Conservation (phyloP, 1,284 basidiomycete species). For the Austroboletus novae-zelandiae region DNA sequence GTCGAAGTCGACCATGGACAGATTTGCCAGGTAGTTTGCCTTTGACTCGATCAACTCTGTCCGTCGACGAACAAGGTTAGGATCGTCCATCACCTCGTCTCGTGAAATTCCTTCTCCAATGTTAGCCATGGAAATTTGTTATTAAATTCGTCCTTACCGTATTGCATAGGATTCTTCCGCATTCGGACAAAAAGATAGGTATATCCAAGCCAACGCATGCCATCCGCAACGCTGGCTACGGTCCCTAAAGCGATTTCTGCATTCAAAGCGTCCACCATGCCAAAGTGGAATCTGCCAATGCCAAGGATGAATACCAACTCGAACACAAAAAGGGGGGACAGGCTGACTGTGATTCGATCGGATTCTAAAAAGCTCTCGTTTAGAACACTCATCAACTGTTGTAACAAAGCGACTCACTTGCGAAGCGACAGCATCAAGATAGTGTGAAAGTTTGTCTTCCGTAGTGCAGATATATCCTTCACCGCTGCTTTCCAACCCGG, state of each 20-base stretch:
- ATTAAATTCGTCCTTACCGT: conserved; percentile 55
- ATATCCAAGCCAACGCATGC: conserved; percentile 94
- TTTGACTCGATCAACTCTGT: conserved; percentile 71
- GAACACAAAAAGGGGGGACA: not conserved
- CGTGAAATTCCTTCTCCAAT: conserved; percentile 68
- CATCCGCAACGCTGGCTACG: conserved; percentile 85
- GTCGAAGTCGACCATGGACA: conserved; percentile 85
- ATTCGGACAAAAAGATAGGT: conserved; percentile 97
- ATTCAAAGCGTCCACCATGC: conserved; percentile 91
- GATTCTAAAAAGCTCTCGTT: conserved; percentile 53
- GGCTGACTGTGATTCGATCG: conserved; percentile 92
- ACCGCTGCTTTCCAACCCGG: conserved; percentile 93
- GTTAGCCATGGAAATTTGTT: not conserved
- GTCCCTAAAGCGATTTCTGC: conserved; percentile 96
- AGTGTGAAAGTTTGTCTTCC: conserved; percentile 91
- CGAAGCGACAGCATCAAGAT: conserved; percentile 85
- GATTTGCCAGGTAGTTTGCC: conserved; percentile 69
- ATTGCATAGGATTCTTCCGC: conserved; percentile 89
- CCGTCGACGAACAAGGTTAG: conserved; percentile 74
- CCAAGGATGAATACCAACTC: conserved; percentile 8
- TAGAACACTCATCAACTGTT: not conserved
- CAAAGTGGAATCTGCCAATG: conserved; percentile 69
- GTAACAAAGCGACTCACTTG: conserved; percentile 50
- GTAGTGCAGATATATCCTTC: conserved; percentile 97
- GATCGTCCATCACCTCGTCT: conserved; percentile 75